These are phyloP conservation scores for Phytophthora fragariae DNA, from an alignment of 352 stramenopile genomes.

Conservation along the genomic window DNA sequence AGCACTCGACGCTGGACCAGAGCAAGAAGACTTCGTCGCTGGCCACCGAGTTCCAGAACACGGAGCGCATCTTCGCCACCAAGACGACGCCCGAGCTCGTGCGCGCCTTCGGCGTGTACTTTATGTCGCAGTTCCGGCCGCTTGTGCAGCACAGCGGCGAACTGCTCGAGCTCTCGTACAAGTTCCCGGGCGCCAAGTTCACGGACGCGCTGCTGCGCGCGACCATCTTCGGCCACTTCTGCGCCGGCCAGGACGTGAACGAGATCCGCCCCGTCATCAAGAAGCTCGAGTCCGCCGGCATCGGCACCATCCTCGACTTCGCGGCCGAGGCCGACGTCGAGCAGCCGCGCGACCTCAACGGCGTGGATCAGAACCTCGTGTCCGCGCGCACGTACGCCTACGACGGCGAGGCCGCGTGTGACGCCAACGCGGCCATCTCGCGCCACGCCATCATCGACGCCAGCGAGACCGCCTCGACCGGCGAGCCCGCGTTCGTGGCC, in stretches of 20 bases:
- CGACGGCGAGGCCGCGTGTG: constrained; percentile 93
- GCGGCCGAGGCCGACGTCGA: constrained; percentile 94
- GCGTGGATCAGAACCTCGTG: constrained; percentile 85
- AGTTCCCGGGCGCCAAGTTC: constrained; percentile 81
- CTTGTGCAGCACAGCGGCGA: constrained; percentile 91
- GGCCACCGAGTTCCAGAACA: constrained; percentile 71
- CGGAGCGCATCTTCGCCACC: constrained; percentile 83
- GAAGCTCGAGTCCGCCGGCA: constrained; percentile 80
- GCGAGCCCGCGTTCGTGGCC: constrained; percentile 92
- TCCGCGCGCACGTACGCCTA: constrained; percentile 96
- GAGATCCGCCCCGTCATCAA: constrained; percentile 85
- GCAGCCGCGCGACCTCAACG: constrained; percentile 78
- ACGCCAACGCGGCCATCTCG: constrained; percentile 91
- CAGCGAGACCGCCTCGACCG: constrained; percentile 42
- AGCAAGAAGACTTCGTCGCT: constrained; percentile 21
- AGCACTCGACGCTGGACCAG: constrained; percentile 14
- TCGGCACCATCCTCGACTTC: constrained; percentile 98
- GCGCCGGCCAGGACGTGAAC: constrained; percentile 91
- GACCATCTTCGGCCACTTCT: constrained; percentile 99
- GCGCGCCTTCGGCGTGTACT: constrained; percentile 89
- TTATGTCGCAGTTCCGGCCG: constrained; percentile 83
- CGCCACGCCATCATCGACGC: constrained; percentile 85
- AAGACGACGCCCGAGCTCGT: constrained; percentile 90
- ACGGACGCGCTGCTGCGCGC: constrained; percentile 91
- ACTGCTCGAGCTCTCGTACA: constrained; percentile 86